Conservation (phyloP, 495 filamentous ascomycete genomes). For the Polyplosphaeria fusca region DNA sequence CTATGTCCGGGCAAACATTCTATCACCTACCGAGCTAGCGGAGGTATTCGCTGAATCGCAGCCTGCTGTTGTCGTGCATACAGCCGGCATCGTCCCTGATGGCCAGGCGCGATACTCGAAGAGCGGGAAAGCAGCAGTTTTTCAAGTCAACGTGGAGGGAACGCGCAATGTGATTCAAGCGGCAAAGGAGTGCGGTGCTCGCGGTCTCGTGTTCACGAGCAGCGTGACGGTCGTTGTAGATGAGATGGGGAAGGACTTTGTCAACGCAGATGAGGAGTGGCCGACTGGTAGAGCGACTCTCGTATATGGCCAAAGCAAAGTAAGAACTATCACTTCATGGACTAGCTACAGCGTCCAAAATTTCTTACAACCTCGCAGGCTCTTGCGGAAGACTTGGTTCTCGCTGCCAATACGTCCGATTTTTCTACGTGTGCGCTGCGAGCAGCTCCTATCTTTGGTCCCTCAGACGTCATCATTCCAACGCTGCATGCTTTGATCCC, state of each 20-base stretch:
- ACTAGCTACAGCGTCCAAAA: too few relatives aligned
- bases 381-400: slow-evolving; percentile 54
- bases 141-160: slow-evolving; percentile 47
- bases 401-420: slow-evolving; percentile 46
- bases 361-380: too few relatives aligned
- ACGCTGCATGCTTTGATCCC: slow-evolving; percentile 56
- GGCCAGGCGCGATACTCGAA: slow-evolving; percentile 34
- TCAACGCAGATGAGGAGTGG: slow-evolving; percentile 55
- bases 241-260: slow-evolving; percentile 51
- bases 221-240: slow-evolving; percentile 56
- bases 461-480: slow-evolving; percentile 54
- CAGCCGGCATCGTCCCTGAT: slow-evolving; percentile 37
- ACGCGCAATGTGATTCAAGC: slow-evolving; percentile 45
- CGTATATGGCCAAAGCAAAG: slow-evolving; percentile 61
- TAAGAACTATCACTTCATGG: too few relatives aligned
- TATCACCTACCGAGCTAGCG: slow-evolving; percentile 16
- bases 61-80: slow-evolving; percentile 40
- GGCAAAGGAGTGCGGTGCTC: slow-evolving; percentile 36
- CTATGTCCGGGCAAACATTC: slow-evolving; percentile 37
- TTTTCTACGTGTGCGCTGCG: slow-evolving; percentile 56
- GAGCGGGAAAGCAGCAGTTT: slow-evolving; percentile 27
- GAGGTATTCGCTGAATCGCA: slow-evolving; percentile 31
- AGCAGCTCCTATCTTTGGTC: slow-evolving; percentile 57
- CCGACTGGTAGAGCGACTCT: slow-evolving; percentile 49
- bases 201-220: slow-evolving; percentile 49